A percentile compares a stretch with the other conserved stretches of the same genome.
phyloP scores from a whole-genome alignment of 148 eudicot genomes.

The Arctostaphylos glauca region DNA sequence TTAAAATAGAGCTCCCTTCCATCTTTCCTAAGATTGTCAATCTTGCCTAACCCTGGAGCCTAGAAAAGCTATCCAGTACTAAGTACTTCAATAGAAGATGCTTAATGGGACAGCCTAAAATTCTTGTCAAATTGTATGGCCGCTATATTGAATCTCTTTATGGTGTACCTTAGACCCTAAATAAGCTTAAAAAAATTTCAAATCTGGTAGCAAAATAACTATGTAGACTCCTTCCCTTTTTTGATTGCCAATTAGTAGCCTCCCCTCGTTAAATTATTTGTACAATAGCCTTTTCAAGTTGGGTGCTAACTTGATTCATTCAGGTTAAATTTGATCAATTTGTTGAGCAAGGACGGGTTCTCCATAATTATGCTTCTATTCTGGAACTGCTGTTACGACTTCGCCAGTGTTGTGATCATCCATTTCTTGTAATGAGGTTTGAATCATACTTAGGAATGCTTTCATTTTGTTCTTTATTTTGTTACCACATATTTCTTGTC shows the following conservation, averaged over 20 bases:
- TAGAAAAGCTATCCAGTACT: neutral
- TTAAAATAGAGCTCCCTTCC: neutral
- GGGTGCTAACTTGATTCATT: constrained; percentile 15
- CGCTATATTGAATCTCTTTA: neutral
- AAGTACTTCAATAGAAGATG: neutral
- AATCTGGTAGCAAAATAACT: neutral
- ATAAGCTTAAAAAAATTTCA: no score
- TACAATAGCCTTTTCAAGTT: neutral
- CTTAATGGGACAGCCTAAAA: neutral
- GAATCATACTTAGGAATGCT: constrained; percentile 10
- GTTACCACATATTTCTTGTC: neutral
- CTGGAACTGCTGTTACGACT: constrained; percentile 87
- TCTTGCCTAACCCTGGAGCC: neutral
- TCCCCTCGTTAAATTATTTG: neutral
- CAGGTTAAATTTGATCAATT: constrained; percentile 97
- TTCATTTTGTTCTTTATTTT: constrained; percentile 1
- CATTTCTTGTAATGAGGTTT: constrained; percentile 97
- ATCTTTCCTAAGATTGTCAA: neutral
- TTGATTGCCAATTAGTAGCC: neutral
- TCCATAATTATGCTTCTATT: constrained; percentile 97
- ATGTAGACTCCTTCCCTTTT: no score
- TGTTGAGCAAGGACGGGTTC: constrained; percentile 95
- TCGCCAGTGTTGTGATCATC: constrained; percentile 99
- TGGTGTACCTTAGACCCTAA: neutral
- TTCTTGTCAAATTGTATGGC: neutral